These are phyloP conservation scores for Fusarium mundagurra DNA, from an alignment of 2,329 filamentous ascomycete genomes.

Conservation along the genomic window DNA sequence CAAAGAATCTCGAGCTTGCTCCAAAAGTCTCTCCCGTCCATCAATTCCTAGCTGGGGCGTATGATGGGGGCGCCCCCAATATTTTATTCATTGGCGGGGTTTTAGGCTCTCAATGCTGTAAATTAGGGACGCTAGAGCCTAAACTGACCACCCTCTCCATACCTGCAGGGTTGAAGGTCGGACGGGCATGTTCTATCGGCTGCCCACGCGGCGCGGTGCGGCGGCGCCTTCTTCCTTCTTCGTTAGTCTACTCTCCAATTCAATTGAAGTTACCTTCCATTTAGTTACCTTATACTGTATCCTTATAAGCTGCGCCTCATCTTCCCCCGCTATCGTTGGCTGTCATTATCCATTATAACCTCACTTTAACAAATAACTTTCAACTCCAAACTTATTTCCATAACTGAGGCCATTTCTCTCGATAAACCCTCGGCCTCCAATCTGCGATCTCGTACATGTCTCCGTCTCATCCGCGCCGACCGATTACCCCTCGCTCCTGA, in stretches of 20 bases:
- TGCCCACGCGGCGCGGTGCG: slow-evolving; percentile 14
- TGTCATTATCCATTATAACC: slow-evolving; percentile 14
- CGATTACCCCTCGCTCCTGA: slow-evolving; percentile 30
- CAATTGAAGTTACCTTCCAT: background rate
- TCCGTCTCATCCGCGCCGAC: slow-evolving; percentile 31
- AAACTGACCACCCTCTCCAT: slow-evolving; percentile 20
- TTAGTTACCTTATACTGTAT: background rate
- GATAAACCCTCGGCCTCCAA: background rate
- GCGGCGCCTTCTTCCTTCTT: slow-evolving; percentile 8
- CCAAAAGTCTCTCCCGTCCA: background rate
- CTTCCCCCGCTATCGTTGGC: slow-evolving; percentile 21
- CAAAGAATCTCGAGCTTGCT: background rate
- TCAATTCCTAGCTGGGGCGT: background rate
- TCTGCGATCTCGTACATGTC: slow-evolving; percentile 33
- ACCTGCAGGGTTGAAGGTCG: background rate
- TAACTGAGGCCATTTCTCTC: background rate
- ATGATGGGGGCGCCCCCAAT: slow-evolving; percentile 12
- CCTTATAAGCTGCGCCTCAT: slow-evolving; percentile 35
- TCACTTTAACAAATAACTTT: slow-evolving; percentile 12
- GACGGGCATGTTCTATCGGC: slow-evolving; percentile 7
- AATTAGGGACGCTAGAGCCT: slow-evolving; percentile 33
- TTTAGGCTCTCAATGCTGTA: slow-evolving; percentile 34
- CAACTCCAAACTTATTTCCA: slow-evolving; percentile 1
- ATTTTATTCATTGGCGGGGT: slow-evolving; percentile 37
- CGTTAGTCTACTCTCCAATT: background rate